Base-by-base conservation (phyloP, 352 stramenopile species). In the Phytophthora citrophthora region DNA sequence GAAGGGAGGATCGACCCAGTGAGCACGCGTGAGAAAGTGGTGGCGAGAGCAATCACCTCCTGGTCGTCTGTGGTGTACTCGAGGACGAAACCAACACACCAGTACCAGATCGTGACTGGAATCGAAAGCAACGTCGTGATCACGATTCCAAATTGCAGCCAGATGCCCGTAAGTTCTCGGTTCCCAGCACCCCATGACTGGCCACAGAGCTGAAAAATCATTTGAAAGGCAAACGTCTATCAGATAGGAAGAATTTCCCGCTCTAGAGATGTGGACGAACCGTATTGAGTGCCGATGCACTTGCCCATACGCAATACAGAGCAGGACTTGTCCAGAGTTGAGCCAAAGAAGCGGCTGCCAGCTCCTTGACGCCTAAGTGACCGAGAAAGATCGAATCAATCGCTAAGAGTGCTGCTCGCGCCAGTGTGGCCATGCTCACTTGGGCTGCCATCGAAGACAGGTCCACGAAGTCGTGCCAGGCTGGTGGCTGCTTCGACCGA, bases 321-420 rank as follows among this genome's bases (percentile, higher is more conserved):
- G 74, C 76, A 36, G 77, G 77, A 36, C 75, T 86, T 10, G 80
- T 91, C 84, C 84, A 93, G 5, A 93, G 67, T 40, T 87, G 76
- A 5, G 80, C 74, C n/a, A 95, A 68, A 10, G 88, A 91, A 1
- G 79, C 81, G 1, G 73, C 86, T 15, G 86, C 86, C 10, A 95
- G 72, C 47, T 91, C 70, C 31, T 86, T 73, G 13, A 89, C 69
- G 11, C 88, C 88, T n/a, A 94, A 59, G 55, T 95, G 85, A 3
- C 88, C 88, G 8, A 95, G 63, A 58, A 94, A 94, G 13, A 89
- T 68, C 13, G 81, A 77, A 69, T 94, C 83, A 46, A 93, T 91
- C 15, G 87, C 79, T 5, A 77, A 79, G 44, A 92, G 76, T 23
- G 74, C 71, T 59, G 86, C 77, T n/a, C 81, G 71, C 2, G 81